phyloP scores from a whole-genome alignment of 495 filamentous ascomycete genomes.

The Aspergillus diversus region DNA sequence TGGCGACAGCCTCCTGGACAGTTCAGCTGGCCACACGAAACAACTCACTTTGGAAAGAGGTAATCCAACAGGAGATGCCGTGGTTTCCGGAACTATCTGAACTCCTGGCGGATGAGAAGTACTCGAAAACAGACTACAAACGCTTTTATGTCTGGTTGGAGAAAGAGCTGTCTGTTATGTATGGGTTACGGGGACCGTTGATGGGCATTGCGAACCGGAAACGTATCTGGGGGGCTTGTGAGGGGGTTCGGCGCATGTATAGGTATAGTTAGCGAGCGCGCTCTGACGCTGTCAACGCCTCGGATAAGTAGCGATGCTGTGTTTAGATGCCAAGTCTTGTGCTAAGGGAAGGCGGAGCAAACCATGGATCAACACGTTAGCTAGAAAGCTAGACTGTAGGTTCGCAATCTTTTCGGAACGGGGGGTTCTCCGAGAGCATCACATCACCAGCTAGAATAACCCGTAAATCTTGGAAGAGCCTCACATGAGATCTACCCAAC shows the following conservation, averaged over 20 bases:
- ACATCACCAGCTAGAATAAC: background rate
- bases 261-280: background rate
- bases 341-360: background rate
- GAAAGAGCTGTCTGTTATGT: background rate
- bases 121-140: background rate
- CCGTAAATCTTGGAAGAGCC: too few relatives aligned
- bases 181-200: background rate
- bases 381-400: background rate
- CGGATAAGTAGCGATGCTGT: background rate
- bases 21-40: background rate
- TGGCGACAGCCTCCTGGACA: background rate
- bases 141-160: background rate
- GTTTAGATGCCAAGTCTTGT: background rate
- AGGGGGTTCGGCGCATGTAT: background rate
- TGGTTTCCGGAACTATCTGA: background rate
- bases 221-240: background rate
- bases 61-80: background rate
- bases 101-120: background rate
- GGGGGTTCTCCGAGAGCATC: background rate
- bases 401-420: background rate
- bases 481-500: too few relatives aligned
- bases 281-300: background rate
- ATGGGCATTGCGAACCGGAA: background rate
- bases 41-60: background rate
- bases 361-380: background rate